Conservation (phyloP, 1,284 basidiomycete genomes). For the Tremellales sp. region DNA sequence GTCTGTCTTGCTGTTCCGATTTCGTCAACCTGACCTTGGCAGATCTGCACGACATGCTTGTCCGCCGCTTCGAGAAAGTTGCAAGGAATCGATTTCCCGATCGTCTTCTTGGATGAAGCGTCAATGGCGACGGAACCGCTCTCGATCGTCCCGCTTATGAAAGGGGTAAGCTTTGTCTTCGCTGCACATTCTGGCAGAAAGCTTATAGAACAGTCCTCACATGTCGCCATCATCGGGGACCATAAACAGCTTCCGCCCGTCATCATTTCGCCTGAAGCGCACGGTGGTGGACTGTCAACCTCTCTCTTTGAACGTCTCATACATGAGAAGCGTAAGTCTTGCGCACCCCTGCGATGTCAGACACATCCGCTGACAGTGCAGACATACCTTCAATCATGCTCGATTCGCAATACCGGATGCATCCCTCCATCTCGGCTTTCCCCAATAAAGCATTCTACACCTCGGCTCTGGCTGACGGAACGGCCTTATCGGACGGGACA, state of each 20-base stretch:
- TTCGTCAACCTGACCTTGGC: constrained; percentile 1
- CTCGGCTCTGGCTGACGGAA: constrained; percentile 65
- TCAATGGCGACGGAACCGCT: constrained; percentile 93
- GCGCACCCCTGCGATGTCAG: neutral
- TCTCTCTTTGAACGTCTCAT: constrained; percentile 87
- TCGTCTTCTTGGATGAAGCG: constrained; percentile 91
- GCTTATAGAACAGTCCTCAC: constrained; percentile 57
- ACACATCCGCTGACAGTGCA: constrained; percentile 11
- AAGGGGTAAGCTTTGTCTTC: constrained; percentile 60
- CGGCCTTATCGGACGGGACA: constrained; percentile 47
- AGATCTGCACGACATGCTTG: constrained; percentile 82
- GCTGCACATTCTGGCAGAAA: neutral
- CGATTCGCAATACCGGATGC: constrained; percentile 91
- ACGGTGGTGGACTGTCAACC: constrained; percentile 64
- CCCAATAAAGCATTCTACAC: constrained; percentile 81
- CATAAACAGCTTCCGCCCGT: constrained; percentile 95
- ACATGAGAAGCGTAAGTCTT: constrained; percentile 63
- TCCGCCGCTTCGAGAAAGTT: constrained; percentile 57
- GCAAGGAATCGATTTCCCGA: constrained; percentile 72
- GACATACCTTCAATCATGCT: constrained; percentile 78
- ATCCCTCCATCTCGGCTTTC: constrained; percentile 80
- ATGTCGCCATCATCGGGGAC: constrained; percentile 86
- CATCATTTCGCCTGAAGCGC: constrained; percentile 68
- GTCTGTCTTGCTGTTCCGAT: constrained; percentile 35
- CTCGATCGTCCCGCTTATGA: constrained; percentile 78